Conservation (phyloP, 345 rosid species). For the Lumnitzera racemosa region DNA sequence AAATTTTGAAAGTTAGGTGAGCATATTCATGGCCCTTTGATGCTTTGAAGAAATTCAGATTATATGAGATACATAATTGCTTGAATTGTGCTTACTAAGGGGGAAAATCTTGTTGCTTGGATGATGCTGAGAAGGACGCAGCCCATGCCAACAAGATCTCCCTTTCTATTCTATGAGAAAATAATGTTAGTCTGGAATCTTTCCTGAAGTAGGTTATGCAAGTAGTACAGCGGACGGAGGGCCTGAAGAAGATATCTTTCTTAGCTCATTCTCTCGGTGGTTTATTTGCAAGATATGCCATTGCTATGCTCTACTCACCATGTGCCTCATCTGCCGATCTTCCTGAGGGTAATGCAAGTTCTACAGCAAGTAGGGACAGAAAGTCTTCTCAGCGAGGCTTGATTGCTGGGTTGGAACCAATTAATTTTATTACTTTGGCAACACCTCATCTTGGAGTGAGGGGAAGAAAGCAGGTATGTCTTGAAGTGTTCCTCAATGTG, state of each 20-base stretch:
- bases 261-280: constrained; percentile 99
- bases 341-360: constrained; percentile 22
- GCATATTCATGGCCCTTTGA: background rate
- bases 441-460: constrained; percentile 99
- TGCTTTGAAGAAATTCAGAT: too few species aligned
- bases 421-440: constrained; percentile 92
- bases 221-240: constrained; percentile 61
- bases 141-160: too few species aligned
- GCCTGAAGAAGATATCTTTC: constrained; percentile 80
- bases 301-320: constrained; percentile 60
- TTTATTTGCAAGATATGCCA: constrained; percentile 88
- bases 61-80: too few species aligned
- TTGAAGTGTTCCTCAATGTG: constrained; percentile 7
- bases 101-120: background rate
- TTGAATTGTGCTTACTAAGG: too few species aligned
- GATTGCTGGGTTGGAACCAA: constrained; percentile 86
- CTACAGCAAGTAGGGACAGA: constrained; percentile 23
- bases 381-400: constrained; percentile 35
- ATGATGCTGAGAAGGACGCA: too few species aligned
- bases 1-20: too few species aligned
- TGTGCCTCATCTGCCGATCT: constrained; percentile 14
- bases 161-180: too few species aligned
- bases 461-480: constrained; percentile 92
- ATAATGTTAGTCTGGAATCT: background rate
- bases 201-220: constrained; percentile 43